These are phyloP conservation scores for Corymbia maculata DNA, from an alignment of 345 rosid species.

Conservation along the genomic window DNA sequence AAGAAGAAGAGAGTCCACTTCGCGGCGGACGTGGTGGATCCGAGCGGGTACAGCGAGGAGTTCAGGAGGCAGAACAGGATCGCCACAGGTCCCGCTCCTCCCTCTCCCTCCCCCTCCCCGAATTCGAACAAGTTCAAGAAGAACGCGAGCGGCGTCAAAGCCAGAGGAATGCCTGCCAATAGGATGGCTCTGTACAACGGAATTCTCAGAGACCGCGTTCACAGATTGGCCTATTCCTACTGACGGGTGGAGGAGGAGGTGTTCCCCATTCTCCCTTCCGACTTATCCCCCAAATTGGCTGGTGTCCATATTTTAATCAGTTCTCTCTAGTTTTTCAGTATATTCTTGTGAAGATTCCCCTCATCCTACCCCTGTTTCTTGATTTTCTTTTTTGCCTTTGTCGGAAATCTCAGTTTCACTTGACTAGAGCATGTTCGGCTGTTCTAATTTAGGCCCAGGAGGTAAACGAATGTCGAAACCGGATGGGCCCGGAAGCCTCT, in stretches of 20 bases:
- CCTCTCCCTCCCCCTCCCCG: background rate
- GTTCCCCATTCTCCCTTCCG: background rate
- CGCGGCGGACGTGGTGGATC: slow-evolving; percentile 55
- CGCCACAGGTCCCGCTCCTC: background rate
- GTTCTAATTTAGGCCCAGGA: background rate
- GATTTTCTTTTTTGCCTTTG: background rate
- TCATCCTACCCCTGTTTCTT: background rate
- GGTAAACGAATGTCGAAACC: background rate
- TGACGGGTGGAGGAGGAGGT: background rate
- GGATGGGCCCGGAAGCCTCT: background rate
- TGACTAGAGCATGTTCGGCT: background rate
- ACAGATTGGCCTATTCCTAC: slow-evolving; percentile 34
- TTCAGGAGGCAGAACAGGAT: slow-evolving; percentile 23
- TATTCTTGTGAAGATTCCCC: background rate
- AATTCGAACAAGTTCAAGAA: background rate
- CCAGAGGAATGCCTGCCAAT: slow-evolving; percentile 49
- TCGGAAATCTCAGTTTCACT: background rate
- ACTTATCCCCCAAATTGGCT: background rate
- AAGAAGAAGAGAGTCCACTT: slow-evolving; percentile 44
- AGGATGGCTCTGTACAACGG: slow-evolving; percentile 63
- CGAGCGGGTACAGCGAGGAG: slow-evolving; percentile 31
- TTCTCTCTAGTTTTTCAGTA: background rate
- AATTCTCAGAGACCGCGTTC: slow-evolving; percentile 53
- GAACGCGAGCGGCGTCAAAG: background rate
- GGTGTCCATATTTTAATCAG: background rate